Percentiles rank a stretch among this genome's conserved stretches.
phyloP scores from a whole-genome alignment of 352 stramenopile species.

The Globisporangium paddicum region DNA sequence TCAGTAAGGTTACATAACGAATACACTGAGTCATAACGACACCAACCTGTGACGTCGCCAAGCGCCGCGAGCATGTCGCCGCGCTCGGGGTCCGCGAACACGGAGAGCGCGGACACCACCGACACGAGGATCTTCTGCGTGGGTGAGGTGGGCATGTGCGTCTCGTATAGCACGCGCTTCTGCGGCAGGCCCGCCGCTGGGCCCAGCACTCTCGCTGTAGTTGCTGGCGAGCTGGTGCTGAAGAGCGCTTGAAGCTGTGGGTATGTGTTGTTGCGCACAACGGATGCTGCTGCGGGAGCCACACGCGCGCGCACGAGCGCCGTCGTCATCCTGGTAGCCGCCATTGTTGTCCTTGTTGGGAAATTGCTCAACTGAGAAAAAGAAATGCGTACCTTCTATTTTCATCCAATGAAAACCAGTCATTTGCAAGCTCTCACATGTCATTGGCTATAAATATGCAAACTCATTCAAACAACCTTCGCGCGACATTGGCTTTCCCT shows the following conservation, averaged over 20 bases:
- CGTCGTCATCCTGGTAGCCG: neutral
- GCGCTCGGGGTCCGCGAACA: conserved; percentile 90
- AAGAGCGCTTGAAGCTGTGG: neutral
- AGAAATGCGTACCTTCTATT: neutral
- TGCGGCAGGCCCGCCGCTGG: conserved; percentile 35
- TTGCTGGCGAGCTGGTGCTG: neutral
- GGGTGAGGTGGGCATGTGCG: conserved; percentile 70
- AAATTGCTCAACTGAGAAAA: neutral
- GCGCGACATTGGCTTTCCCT: neutral
- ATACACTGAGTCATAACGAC: neutral
- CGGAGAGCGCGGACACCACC: conserved; percentile 82
- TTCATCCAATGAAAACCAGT: neutral
- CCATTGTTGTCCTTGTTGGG: neutral
- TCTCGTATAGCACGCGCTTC: conserved; percentile 58
- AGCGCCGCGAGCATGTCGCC: conserved; percentile 94
- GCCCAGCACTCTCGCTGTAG: neutral
- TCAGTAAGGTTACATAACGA: neutral
- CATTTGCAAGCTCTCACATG: neutral
- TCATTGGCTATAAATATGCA: neutral
- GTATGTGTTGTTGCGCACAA: neutral
- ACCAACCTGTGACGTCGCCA: conserved; percentile 90
- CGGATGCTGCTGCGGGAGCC: neutral
- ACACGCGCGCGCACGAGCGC: neutral
- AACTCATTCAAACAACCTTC: neutral
- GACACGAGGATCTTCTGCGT: conserved; percentile 88